Conservation (phyloP, 108 stramenopile genomes). For the Skeletonema tropicum region DNA sequence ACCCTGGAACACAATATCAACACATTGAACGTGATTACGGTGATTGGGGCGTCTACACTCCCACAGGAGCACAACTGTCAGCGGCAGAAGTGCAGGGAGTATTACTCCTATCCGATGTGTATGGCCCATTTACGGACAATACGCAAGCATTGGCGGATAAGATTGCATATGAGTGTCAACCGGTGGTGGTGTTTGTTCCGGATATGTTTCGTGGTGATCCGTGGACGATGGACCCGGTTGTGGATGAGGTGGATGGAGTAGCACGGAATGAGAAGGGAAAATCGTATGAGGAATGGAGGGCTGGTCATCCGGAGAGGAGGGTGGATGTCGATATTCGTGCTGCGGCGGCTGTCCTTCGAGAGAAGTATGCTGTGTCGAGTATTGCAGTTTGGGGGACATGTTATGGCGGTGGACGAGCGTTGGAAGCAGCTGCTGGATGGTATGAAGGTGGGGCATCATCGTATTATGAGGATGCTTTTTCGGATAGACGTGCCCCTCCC, state of each 20-base stretch:
- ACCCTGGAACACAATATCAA: conserved; percentile 58
- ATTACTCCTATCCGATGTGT: conserved; percentile 78
- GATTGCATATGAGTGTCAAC: conserved; percentile 93
- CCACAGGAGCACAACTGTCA: conserved; percentile 81
- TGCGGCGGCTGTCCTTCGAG: conserved; percentile 73
- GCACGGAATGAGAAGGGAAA: conserved; percentile 53
- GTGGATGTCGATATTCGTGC: conserved; percentile 87
- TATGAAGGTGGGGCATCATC: conserved; percentile 48
- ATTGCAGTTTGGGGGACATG: conserved; percentile 86
- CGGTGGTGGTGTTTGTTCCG: conserved; percentile 84
- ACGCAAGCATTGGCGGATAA: conserved; percentile 80
- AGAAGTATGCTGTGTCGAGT: conserved; percentile 76
- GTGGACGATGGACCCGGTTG: conserved; percentile 54
- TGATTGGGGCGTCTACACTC: conserved; percentile 83
- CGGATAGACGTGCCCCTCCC: conserved; percentile 60
- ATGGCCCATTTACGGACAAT: conserved; percentile 76
- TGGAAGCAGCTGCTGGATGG: conserved; percentile 80
- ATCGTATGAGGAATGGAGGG: conserved; percentile 81
- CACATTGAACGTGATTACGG: conserved; percentile 74
- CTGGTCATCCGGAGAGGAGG: conserved; percentile 67
- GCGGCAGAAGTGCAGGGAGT: conserved; percentile 85
- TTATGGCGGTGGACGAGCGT: conserved; percentile 83
- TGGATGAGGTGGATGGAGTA: conserved; percentile 22
- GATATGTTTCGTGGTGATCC: conserved; percentile 84
- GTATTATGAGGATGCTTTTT: conserved; percentile 62